phyloP scores from a whole-genome alignment of 805 yeast species.

The Nakazawaea populi region DNA sequence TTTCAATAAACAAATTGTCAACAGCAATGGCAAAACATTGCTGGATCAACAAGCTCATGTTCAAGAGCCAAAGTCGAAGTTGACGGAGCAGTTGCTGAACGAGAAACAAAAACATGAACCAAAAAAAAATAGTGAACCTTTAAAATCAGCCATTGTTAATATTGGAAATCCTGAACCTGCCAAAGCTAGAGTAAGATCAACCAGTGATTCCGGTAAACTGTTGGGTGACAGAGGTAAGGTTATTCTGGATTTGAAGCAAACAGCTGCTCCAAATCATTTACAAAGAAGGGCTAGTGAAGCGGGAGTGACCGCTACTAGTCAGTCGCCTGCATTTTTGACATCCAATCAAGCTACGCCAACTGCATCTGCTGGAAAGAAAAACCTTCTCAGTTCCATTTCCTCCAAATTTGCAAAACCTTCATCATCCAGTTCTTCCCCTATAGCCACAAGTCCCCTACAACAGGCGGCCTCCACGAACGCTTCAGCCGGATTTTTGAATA shows the following conservation, averaged over 20 bases:
- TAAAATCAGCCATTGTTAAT: conserved; percentile 8
- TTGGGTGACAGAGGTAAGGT: neutral
- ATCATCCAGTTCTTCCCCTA: neutral
- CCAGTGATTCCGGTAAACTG: conserved; percentile 2
- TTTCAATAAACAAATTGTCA: conserved; percentile 21
- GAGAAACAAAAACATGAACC: neutral
- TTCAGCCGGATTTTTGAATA: neutral
- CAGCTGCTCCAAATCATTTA: neutral
- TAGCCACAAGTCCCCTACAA: conserved; percentile 1
- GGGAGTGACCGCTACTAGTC: neutral
- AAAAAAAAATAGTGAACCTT: conserved; percentile 4
- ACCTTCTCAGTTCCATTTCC: conserved; percentile 27
- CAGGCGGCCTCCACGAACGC: neutral
- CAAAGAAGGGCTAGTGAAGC: conserved; percentile 7
- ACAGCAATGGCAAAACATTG: conserved; percentile 13
- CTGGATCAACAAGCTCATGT: neutral
- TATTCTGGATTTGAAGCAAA: neutral
- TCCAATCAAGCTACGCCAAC: neutral
- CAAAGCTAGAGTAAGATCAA: conserved; percentile 2
- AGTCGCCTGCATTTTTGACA: neutral
- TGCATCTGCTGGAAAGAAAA: conserved; percentile 16
- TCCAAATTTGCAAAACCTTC: conserved; percentile 22
- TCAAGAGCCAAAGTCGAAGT: conserved; percentile 1
- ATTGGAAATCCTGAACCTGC: neutral
- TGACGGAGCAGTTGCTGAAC: conserved; percentile 2